phyloP scores from a whole-genome alignment of 495 filamentous ascomycete species.

The Penicillium parvum region DNA sequence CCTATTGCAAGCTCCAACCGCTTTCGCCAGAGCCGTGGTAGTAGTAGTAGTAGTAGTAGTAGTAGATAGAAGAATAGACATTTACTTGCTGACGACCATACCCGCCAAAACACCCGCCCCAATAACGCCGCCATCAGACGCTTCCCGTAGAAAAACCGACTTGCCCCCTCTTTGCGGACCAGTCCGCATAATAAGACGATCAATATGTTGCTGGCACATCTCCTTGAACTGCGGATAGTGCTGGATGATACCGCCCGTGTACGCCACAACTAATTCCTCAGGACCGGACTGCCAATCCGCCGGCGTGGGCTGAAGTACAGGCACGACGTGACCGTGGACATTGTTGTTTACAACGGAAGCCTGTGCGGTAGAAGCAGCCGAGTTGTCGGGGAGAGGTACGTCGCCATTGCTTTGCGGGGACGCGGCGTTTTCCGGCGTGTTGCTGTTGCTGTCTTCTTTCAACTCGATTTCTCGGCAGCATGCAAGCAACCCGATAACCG shows the following conservation, averaged over 20 bases:
- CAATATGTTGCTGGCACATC: constrained; percentile 63
- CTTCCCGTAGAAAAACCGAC: constrained; percentile 61
- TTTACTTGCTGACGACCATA: constrained; percentile 39
- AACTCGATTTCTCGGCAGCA: constrained; percentile 62
- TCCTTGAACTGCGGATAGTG: constrained; percentile 69
- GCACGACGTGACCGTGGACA: constrained; percentile 39
- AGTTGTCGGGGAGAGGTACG: background rate
- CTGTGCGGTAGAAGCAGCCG: constrained; percentile 6
- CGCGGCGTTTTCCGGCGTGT: constrained; percentile 31
- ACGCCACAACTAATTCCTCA: constrained; percentile 68
- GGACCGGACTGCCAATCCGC: constrained; percentile 45
- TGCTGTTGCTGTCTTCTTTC: constrained; percentile 40
- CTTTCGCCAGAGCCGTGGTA: too few species aligned
- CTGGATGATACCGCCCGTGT: constrained; percentile 74
- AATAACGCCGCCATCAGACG: constrained; percentile 70
- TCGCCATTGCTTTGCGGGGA: constrained; percentile 29
- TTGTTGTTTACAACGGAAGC: constrained; percentile 10
- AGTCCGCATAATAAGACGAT: constrained; percentile 57
- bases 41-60: too few species aligned
- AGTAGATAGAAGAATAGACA: background rate
- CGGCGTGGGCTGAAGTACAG: constrained; percentile 35
- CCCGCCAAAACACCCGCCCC: constrained; percentile 74
- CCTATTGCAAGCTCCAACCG: too few species aligned
- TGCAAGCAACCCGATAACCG: constrained; percentile 62
- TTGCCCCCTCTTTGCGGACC: constrained; percentile 51